Conservation (phyloP, 352 stramenopile genomes). For the Aphanomyces invadans region DNA sequence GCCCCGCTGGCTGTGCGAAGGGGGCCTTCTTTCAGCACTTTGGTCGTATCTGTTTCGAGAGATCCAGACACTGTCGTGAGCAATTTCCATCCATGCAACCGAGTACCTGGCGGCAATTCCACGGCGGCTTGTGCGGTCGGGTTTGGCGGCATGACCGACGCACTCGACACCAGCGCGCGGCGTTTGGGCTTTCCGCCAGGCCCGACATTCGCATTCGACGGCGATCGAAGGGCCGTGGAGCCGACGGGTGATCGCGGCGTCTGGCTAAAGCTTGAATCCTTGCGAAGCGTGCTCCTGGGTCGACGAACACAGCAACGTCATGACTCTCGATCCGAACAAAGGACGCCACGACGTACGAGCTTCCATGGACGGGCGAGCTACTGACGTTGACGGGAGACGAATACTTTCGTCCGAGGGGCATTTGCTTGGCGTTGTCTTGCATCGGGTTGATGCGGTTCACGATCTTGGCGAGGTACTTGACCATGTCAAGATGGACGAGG, state of each 20-base stretch:
- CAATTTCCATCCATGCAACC: no score
- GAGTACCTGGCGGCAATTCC: constrained; percentile 33
- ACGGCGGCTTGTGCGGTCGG: constrained; percentile 18
- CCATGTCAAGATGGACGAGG: constrained; percentile 75
- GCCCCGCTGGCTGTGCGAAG: constrained; percentile 75
- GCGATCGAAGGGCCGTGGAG: constrained; percentile 33
- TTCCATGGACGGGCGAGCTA: constrained; percentile 43
- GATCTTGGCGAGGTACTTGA: constrained; percentile 75
- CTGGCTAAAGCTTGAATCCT: constrained; percentile 26
- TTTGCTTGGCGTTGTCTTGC: background rate
- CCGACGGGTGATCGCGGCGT: constrained; percentile 18
- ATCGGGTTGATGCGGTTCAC: constrained; percentile 54
- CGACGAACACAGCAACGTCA: no score
- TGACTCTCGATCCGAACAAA: no score
- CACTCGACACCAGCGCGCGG: constrained; percentile 26
- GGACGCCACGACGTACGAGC: constrained; percentile 63
- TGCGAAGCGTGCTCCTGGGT: constrained; percentile 54
- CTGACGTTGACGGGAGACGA: constrained; percentile 30
- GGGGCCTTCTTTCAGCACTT: constrained; percentile 78
- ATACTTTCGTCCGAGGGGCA: constrained; percentile 26
- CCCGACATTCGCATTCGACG: constrained; percentile 30
- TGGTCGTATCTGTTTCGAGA: constrained; percentile 28
- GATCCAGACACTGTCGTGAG: no score
- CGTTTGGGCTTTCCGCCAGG: constrained; percentile 13
- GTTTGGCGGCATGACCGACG: constrained; percentile 25